These are phyloP conservation scores for Zopfochytrium polystomum DNA, from an alignment of 371 early-diverging fungal genomes.

Conservation along the genomic window DNA sequence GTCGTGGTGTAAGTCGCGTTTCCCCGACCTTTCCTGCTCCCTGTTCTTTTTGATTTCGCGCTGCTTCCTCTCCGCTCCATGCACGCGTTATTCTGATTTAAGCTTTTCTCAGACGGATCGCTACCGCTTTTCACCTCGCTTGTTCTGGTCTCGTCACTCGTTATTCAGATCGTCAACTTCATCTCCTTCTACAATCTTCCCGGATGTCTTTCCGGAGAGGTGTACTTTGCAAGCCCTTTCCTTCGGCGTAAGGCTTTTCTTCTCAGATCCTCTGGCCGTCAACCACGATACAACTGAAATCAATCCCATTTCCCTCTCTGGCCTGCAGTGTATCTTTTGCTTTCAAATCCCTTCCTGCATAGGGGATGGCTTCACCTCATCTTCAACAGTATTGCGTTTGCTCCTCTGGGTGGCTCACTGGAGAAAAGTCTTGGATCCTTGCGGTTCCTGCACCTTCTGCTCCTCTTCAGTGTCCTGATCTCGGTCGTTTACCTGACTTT, in stretches of 20 bases:
- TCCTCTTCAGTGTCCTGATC: slow-evolving; percentile 5
- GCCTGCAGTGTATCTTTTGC: background rate
- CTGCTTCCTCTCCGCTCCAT: background rate
- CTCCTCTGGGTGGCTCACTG: slow-evolving; percentile 9
- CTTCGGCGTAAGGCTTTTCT: slow-evolving; percentile 11
- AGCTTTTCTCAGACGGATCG: background rate
- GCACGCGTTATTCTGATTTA: background rate
- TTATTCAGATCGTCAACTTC: slow-evolving; percentile 4
- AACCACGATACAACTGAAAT: background rate
- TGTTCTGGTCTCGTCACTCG: background rate
- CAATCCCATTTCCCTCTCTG: background rate
- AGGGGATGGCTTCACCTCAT: slow-evolving; percentile 22
- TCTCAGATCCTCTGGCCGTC: background rate
- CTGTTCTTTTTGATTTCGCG: background rate
- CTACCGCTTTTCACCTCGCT: slow-evolving; percentile 7
- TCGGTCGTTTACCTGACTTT: slow-evolving; percentile 8
- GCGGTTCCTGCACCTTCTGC: slow-evolving; percentile 9
- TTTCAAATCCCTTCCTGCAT: background rate
- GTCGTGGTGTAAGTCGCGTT: slow-evolving; percentile 16
- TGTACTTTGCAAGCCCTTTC: slow-evolving; percentile 8
- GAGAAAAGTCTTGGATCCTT: slow-evolving; percentile 18
- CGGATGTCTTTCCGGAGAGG: slow-evolving; percentile 12
- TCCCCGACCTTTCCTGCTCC: too few relatives aligned
- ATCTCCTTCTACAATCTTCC: slow-evolving; percentile 3
- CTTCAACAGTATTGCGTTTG: slow-evolving; percentile 17